Conservation (phyloP, 345 rosid genomes). For the Gossypium thurberi region DNA sequence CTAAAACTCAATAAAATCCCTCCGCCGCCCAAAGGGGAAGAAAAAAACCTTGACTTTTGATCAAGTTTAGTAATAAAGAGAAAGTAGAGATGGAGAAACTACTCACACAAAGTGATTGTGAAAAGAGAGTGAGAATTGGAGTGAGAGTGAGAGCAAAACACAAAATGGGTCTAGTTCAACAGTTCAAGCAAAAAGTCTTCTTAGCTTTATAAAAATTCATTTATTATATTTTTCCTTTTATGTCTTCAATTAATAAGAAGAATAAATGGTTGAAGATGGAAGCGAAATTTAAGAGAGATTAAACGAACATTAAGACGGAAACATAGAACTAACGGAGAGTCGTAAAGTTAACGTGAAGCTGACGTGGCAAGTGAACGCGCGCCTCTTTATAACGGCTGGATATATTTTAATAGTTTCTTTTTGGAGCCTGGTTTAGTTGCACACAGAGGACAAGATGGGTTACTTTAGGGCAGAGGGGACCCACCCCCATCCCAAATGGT, state of each 20-base stretch:
- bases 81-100: neutral
- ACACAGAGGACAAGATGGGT: neutral
- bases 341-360: conserved; percentile 12
- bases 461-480: neutral
- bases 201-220: neutral
- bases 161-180: neutral
- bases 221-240: neutral
- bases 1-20: neutral
- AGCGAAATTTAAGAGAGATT: neutral
- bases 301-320: neutral
- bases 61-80: neutral
- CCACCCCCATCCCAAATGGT: neutral
- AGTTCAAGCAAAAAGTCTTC: conserved; percentile 3
- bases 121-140: neutral
- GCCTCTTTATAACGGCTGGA: conserved; percentile 21
- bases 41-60: neutral
- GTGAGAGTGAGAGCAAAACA: neutral
- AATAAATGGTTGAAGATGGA: neutral
- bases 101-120: neutral
- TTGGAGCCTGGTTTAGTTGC: neutral
- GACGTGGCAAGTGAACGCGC: conserved; percentile 20
- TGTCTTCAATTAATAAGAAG: neutral
- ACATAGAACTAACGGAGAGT: conserved; percentile 10
- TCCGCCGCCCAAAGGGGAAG: neutral
- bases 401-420: neutral